phyloP scores from a whole-genome alignment of 1,139 yeast genomes.

The Yamadazyma songkhlaensis region DNA sequence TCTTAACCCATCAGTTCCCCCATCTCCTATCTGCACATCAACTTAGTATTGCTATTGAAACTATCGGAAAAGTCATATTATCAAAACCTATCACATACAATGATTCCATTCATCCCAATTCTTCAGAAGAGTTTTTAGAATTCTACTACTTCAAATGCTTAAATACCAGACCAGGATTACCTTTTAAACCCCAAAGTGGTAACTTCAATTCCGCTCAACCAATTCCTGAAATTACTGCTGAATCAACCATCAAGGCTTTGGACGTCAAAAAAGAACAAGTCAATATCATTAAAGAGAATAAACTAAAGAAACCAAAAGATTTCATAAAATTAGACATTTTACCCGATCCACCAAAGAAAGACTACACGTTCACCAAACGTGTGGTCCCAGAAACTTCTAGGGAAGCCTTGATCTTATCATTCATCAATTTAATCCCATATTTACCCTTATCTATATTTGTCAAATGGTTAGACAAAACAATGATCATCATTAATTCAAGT shows the following conservation, averaged over 20 bases:
- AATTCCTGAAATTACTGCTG: slow-evolving; percentile 33
- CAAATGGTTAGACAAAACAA: slow-evolving; percentile 48
- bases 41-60: slow-evolving; percentile 55
- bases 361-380: slow-evolving; percentile 24
- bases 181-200: slow-evolving; percentile 17
- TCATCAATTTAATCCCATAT: slow-evolving; percentile 56
- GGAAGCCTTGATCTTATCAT: slow-evolving; percentile 48
- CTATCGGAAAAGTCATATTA: slow-evolving; percentile 51
- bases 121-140: slow-evolving; percentile 39
- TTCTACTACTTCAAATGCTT: slow-evolving; percentile 38
- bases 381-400: slow-evolving; percentile 42
- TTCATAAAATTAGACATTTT: slow-evolving; percentile 18
- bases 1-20: slow-evolving; percentile 54
- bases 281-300: slow-evolving; percentile 30
- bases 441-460: slow-evolving; percentile 43
- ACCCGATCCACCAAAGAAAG: slow-evolving; percentile 15
- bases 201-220: slow-evolving; percentile 40
- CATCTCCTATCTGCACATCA: slow-evolving; percentile 52
- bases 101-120: slow-evolving; percentile 20
- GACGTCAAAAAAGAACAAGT: slow-evolving; percentile 19
- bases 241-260: slow-evolving; percentile 32
- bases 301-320: slow-evolving; percentile 34
- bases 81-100: slow-evolving; percentile 36
- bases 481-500: slow-evolving; percentile 38
- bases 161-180: slow-evolving; percentile 28